Conservation (phyloP, 306 rosid species). For the Rosa persica region DNA sequence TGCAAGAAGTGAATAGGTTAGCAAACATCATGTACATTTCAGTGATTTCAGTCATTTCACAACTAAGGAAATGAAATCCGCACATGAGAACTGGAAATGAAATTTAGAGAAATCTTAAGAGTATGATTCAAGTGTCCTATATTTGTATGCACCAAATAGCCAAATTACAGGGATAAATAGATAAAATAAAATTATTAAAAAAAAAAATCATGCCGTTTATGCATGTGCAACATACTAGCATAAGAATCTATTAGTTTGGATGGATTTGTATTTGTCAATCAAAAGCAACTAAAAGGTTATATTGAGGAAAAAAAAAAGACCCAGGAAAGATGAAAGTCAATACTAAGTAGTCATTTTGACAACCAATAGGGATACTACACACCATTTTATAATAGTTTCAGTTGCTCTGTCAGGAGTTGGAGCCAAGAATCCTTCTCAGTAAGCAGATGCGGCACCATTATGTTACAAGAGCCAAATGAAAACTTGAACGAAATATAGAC, state of each 20-base stretch:
- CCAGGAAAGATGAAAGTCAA: not conserved
- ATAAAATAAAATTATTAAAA: not conserved
- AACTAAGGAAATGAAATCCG: slow-evolving; percentile 11
- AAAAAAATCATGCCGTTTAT: not conserved
- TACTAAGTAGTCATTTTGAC: not conserved
- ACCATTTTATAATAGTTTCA: not conserved
- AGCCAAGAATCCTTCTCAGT: not conserved
- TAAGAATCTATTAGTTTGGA: not conserved
- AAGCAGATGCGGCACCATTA: not conserved
- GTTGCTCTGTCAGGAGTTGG: not conserved
- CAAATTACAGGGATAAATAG: too few species aligned
- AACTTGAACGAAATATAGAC: not conserved
- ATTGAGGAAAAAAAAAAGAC: not conserved
- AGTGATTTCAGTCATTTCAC: not conserved
- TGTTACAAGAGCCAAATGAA: not conserved
- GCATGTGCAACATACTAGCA: not conserved
- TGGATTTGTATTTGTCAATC: not conserved
- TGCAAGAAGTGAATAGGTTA: slow-evolving; percentile 44
- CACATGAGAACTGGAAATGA: slow-evolving; percentile 3
- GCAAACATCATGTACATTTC: slow-evolving; percentile 5
- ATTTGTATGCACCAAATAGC: not conserved
- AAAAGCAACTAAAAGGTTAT: not conserved
- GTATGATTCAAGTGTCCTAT: not conserved
- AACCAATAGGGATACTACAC: not conserved
- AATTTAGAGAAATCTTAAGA: not conserved